Base-by-base conservation (phyloP, 2,329 filamentous ascomycete species). In the Hypomyces rosellus region DNA sequence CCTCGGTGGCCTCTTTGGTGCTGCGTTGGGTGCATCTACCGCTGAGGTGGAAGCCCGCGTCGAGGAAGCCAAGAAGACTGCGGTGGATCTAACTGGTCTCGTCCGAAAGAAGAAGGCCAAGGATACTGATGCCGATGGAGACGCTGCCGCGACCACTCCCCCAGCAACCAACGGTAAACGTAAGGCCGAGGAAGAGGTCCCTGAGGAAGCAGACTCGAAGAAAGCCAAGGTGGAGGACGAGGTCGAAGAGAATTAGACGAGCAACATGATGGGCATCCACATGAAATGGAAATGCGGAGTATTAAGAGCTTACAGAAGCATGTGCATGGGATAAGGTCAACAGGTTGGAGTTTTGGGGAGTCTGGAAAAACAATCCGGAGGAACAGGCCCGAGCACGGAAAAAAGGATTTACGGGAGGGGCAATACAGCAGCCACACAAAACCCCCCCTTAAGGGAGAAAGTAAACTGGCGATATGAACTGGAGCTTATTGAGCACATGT, bases 1-100 rank as follows among this genome's bases (percentile, higher is more conserved):
- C 48, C 62, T 78, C 39, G 72, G 78, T 46, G 82, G 85, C 30
- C 73, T 89, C 22, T 71, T 89, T 6, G 82, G 84, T 50, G 75
- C 79, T 16, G 74, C 81, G 39, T 66, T 85, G 4, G 85, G 84
- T 51, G 80, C 84, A 61, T 78, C 81, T 34, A 72, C 80, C 3
- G 74, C 73, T 1, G 75, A 84, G 49, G 78, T 81, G 46, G 75
- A 82, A 56, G 82, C 82, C 20, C 77, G 81, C 56, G 74, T 89
- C 42, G 82, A 86, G 42, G 85, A 90, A 63, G 87, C 85, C 25
- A 87, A 84, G 60, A 85, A 85, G 69, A 77, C 73, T 7, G 88
- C 88, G 6, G 89, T 79, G 14, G 88, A 93, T 62, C 71, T 95
- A 13, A 81, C 79, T 0, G 79, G 83, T n/a, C 72, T 92, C 42